Evolutionary conservation across 257 asterid species (phyloP), one percentile per base, ranked within the genome.

Genomic region (Osmanthus fragrans): DNA sequence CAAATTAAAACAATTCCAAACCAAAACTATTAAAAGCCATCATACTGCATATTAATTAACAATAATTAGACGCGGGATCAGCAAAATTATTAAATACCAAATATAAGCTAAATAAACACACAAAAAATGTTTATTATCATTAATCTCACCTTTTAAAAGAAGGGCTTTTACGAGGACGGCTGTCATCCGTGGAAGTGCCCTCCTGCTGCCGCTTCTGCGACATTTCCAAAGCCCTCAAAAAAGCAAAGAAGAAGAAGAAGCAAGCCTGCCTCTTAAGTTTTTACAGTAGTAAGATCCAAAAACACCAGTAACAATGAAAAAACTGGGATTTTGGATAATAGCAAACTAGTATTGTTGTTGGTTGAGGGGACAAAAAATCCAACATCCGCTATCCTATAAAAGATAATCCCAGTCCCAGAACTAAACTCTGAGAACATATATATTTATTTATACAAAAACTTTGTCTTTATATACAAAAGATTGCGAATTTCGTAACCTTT

Each of bases 141-240:
- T 58, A 66, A 11, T 3, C 8, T 65, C 47, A 94, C 98, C 94
- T 90, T 81, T 82, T 88, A n/a, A 94, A 84, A 21, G 91, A 81
- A 47, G 91, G 93, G 12, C 81, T 25, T 66, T 82, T 92, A 75
- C 95, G 82, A 36, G 86, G 91, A 21, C 89, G 87, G 77, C 75
- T 86, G 39, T 92, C 96, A 7, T 89, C 92, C 47, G 82, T 84
- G 70, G 92, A 81, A 66, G 80, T 36, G 21, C 90, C 89, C 75
- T 90, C 95, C 80, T 88, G 92, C 72, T 83, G 94, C 80, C 98
- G 86, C 85, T 87, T 87, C 76, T 80, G 87, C 32, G 91, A 83
- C 91, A 87, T 87, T 70, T 77, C 76, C 47, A 39, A 76, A 73
- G 56, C 79, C 70, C 77, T 65, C 63, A 71, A 64, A 70, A 72